These are phyloP conservation scores for Elsinoe necatrix DNA, from an alignment of 2,329 filamentous ascomycete genomes.

Conservation along the genomic window DNA sequence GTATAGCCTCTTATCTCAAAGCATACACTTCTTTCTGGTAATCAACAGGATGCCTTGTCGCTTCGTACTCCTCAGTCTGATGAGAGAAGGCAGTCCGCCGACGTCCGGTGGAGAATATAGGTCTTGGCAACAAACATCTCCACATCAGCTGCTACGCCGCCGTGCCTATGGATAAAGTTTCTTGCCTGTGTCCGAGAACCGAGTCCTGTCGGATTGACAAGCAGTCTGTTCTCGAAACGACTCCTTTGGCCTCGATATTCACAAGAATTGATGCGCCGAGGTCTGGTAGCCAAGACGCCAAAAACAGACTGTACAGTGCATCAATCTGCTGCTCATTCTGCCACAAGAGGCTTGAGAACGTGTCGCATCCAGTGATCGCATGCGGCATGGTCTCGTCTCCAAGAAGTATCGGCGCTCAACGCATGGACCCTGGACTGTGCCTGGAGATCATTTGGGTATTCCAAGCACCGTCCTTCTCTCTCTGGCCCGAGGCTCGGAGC, in stretches of 20 bases:
- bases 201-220: neutral
- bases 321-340: neutral
- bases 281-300: neutral
- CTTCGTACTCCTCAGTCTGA: neutral
- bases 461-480: neutral
- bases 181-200: neutral
- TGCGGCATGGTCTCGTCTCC: constrained; percentile 2
- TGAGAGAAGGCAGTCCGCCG: neutral
- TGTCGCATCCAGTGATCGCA: neutral
- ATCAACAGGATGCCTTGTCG: neutral
- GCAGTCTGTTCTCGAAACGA: neutral
- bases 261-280: neutral
- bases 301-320: neutral
- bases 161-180: neutral
- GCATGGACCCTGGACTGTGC: constrained; percentile 10
- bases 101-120: neutral
- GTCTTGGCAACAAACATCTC: neutral
- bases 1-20: neutral
- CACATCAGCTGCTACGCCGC: neutral
- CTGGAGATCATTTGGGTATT: constrained; percentile 14
- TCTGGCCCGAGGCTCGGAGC: constrained; percentile 10
- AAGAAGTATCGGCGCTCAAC: neutral
- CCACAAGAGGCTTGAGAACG: neutral
- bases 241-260: neutral
- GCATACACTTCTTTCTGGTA: neutral